Base-by-base conservation (phyloP, 2,329 filamentous ascomycete species). In the Purpureocillium lavendulum region DNA sequence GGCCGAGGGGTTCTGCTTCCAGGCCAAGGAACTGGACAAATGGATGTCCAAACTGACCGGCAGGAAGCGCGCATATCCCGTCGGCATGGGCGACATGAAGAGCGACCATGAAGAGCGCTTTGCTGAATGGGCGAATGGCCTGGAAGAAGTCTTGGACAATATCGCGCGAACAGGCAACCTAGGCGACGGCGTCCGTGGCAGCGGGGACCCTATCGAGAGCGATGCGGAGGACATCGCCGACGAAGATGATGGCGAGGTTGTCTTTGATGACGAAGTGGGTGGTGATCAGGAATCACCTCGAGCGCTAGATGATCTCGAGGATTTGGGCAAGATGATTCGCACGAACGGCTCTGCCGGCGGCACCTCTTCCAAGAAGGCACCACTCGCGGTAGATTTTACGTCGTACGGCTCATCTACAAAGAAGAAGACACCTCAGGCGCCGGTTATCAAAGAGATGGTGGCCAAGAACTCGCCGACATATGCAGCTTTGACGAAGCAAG, bases 11-110 rank as follows among this genome's bases (percentile, higher is more conserved):
- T 98, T 89, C 63, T 96, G 90, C 58, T 88, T 87, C 45, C 90
- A 97, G 58, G 90, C 90, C 2, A 85, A 82, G 54, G 82, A 95
- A 49, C 71, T 94, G 3, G 90, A 98, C 58, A 88, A 80, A 57
- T 97, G 92, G 90, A 86, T 98, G 84, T 88, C 90, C n/a, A 94
- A 88, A 57, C 65, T 98, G 53, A 95, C 89, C 0, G 82, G 77
- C 2, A 77, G 83, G 45, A 95, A 90, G 64, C 74, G 89, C 55
- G 89, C 87, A 1, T 97, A 84, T 52, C 90, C 90, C 0, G 68
- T 97, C 7, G 92, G 92, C 4, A 82, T 90, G 71, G 87, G 84
- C 3, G 88, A 97, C 60, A 76, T 84, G 41, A 94, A 88, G 61
- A 71, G 65, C n/a, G 84, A 92, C 56, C 77, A 80, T 15, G 65